Evolutionary conservation across 2,329 filamentous ascomycete genomes (phyloP).

Genomic region (Diaporthe citrichinensis): DNA sequence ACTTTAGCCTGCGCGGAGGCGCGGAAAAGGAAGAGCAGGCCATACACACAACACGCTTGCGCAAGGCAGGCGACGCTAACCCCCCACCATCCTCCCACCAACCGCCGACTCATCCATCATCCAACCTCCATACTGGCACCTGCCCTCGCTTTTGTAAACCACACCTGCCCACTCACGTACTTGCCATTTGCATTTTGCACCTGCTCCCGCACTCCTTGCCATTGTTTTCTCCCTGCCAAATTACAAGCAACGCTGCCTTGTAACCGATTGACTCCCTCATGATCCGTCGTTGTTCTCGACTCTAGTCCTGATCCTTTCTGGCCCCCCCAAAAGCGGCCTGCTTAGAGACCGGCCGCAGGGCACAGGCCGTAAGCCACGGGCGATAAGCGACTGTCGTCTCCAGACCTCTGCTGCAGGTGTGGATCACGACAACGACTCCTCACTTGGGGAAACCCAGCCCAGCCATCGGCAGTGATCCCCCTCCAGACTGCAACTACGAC

Average conservation of each 20-base stretch:
- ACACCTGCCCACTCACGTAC: background rate
- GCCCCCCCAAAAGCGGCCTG: background rate
- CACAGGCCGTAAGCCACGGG: constrained; percentile 19
- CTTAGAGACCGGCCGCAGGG: background rate
- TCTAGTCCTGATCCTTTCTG: background rate
- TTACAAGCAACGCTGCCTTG: background rate
- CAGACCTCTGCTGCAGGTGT: constrained; percentile 1
- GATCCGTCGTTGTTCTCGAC: background rate
- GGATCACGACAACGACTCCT: constrained; percentile 21
- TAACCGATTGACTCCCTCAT: background rate
- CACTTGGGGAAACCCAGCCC: constrained; percentile 16
- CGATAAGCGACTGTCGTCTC: constrained; percentile 12
- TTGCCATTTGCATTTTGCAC: background rate
- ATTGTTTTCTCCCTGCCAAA: background rate
- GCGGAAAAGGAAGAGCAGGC: background rate
- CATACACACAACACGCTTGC: background rate
- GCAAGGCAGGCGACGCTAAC: constrained; percentile 14
- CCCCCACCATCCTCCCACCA: constrained; percentile 2
- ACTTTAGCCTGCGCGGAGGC: constrained; percentile 17
- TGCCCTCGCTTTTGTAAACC: background rate
- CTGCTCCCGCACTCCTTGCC: background rate
- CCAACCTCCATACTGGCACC: background rate
- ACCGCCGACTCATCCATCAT: background rate
- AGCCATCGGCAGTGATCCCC: background rate
- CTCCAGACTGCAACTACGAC: background rate